Evolutionary conservation across 371 early-diverging fungal species (phyloP).

Genomic region (Blakeslea trispora): DNA sequence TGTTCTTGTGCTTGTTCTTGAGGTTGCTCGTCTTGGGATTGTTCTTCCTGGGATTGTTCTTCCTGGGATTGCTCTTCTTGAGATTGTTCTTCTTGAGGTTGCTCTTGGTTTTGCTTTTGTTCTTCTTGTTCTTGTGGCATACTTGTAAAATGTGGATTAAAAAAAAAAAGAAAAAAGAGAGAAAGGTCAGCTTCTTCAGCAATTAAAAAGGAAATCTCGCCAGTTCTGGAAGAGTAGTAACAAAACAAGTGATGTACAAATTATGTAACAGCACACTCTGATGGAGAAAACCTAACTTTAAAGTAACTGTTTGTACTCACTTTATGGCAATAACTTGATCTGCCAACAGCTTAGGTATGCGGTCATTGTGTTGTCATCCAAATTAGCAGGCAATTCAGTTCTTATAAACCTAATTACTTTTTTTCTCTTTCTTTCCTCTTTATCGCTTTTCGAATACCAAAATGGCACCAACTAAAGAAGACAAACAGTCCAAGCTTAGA

Average conservation of each 20-base stretch:
- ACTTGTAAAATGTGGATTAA: not conserved
- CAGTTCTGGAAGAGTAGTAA: not conserved
- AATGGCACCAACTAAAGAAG: constrained; percentile 29
- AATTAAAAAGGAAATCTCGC: not conserved
- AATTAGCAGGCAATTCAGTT: not conserved
- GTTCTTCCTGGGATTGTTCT: not conserved
- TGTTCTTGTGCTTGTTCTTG: not conserved
- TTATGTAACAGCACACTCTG: not conserved
- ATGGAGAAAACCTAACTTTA: not conserved
- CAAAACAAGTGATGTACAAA: constrained; percentile 1
- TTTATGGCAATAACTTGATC: not conserved
- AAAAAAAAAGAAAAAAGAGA: not conserved
- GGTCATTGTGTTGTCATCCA: constrained; percentile 20
- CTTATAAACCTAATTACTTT: constrained; percentile 9
- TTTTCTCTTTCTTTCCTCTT: constrained; percentile 1
- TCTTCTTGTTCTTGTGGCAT: not conserved
- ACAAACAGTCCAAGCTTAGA: constrained; percentile 7
- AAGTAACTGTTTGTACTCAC: no score
- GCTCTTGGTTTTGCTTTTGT: not conserved
- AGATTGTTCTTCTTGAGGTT: not conserved
- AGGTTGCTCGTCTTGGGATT: not conserved
- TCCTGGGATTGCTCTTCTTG: not conserved
- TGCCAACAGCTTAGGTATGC: not conserved
- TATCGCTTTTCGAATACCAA: not conserved
- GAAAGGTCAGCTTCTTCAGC: not conserved